phyloP scores from a whole-genome alignment of 108 stramenopile genomes.

The Cyclotella choctawhatcheeana region DNA sequence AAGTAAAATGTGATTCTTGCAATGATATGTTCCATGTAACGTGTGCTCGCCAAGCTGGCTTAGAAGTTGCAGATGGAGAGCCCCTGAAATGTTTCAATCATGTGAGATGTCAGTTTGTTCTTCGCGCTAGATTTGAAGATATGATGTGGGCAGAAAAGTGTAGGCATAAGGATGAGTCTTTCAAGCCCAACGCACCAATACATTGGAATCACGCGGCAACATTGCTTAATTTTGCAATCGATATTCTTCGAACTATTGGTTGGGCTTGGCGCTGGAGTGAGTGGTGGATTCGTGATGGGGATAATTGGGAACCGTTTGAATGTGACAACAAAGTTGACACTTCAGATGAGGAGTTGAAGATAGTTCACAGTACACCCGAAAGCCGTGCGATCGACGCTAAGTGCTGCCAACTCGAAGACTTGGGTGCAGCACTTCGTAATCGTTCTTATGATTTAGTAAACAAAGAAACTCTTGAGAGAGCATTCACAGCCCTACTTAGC shows the following conservation, averaged over 20 bases:
- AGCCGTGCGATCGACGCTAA: slow-evolving; percentile 75
- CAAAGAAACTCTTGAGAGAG: slow-evolving; percentile 60
- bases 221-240: slow-evolving; percentile 66
- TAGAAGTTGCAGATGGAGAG: slow-evolving; percentile 60
- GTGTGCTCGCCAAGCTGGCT: slow-evolving; percentile 85
- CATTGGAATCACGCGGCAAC: slow-evolving; percentile 63
- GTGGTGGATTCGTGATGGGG: slow-evolving; percentile 85
- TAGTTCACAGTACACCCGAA: slow-evolving; percentile 65
- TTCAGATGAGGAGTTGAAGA: slow-evolving; percentile 78
- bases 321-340: slow-evolving; percentile 70
- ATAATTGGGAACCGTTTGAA: slow-evolving; percentile 77
- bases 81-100: slow-evolving; percentile 69
- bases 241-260: slow-evolving; percentile 67
- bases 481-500: slow-evolving; percentile 67
- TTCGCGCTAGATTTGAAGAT: slow-evolving; percentile 82
- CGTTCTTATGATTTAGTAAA: slow-evolving; percentile 76
- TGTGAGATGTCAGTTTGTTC: slow-evolving; percentile 57
- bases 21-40: slow-evolving; percentile 69
- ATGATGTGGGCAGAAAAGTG: slow-evolving; percentile 60
- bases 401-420: slow-evolving; percentile 74
- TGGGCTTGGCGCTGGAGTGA: slow-evolving; percentile 95
- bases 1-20: slow-evolving; percentile 56
- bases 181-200: slow-evolving; percentile 41
- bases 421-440: slow-evolving; percentile 87
- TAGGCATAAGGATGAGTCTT: slow-evolving; percentile 34